Evolutionary conservation across 1,139 yeast genomes (phyloP), one percentile per base, ranked within the genome.

Genomic region (Spathaspora jeffriesii): DNA sequence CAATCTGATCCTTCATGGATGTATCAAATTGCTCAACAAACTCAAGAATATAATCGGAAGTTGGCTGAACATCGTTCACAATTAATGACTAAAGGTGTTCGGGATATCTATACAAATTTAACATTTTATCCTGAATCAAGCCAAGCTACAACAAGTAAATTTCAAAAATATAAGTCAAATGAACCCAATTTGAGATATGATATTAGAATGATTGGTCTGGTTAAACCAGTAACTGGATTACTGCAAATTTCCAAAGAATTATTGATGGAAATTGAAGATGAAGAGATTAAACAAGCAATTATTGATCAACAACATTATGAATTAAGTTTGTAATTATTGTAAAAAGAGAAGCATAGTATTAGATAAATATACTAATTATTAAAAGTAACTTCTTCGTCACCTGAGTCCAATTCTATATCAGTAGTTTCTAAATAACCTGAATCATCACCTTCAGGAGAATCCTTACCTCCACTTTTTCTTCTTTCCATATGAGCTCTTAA

Each of bases 21-120:
- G 71, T 81, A 81, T 57, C 93, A 89, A 61, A 91, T 90, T 55
- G 96, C 97, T 0, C 67, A 77, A 18, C 86, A 95, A 30, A 83
- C 92, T 6, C 75, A 85, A 52, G 82, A 82, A 47, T 88, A 80
- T 63, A 92, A 91, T 64, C 70, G 79, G 31, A 76, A 78, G 48
- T 66, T 91, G 43, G 67, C 78, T 30, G 84, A 83, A 49, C 84
- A 81, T 47, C 73, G 97, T 52, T 69, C 71, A 18, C 81, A 81
- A 47, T 65, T 79, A 5, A 73, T 70, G 69, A 54, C 67, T 14
- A 80, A 82, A 48, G 95, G 92, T 2, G 63, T 79, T 23, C 83
- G 85, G 59, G 99, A 93, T 63, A 82, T 88, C 1, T 93, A 90
- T 62, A 86, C 97, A 0, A 96, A 95, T 25, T 73, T 86, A 40